These are phyloP conservation scores for Haplosporangium gracile DNA, from an alignment of 192 early-diverging fungal genomes.

Conservation along the genomic window DNA sequence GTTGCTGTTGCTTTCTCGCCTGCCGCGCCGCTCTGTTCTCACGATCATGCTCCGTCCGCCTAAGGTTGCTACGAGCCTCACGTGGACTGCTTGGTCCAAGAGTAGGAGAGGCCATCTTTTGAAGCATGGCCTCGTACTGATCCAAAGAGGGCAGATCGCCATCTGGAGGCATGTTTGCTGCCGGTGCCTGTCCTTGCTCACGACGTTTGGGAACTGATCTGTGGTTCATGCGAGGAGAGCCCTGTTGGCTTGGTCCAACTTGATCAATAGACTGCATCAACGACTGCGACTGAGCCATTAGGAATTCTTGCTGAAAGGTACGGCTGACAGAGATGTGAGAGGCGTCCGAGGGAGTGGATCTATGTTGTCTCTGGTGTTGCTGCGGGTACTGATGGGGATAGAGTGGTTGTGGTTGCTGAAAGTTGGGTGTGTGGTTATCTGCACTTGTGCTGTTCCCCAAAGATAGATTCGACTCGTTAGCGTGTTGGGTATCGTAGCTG, in stretches of 20 bases:
- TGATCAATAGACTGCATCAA: conserved; percentile 30
- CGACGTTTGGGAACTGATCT: conserved; percentile 15
- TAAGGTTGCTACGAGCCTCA: conserved; percentile 7
- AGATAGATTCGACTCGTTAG: not conserved
- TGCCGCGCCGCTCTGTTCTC: conserved; percentile 1
- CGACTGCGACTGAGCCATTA: not conserved
- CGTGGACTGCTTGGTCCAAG: not conserved
- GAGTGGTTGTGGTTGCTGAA: conserved; percentile 4
- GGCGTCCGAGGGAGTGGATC: conserved; percentile 11
- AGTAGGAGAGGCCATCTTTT: conserved; percentile 31
- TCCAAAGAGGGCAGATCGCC: conserved; percentile 32
- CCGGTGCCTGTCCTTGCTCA: conserved; percentile 1
- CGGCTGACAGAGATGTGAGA: conserved; percentile 18
- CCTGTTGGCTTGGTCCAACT: conserved; percentile 5
- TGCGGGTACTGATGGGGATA: conserved; percentile 1
- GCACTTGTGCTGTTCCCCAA: not conserved
- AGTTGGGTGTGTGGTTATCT: not conserved
- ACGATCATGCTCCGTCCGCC: conserved; percentile 23
- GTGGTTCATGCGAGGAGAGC: conserved; percentile 17
- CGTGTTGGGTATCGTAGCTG: not conserved
- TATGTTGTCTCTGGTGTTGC: conserved; percentile 23
- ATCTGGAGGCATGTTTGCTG: not conserved
- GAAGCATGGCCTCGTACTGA: conserved; percentile 51
- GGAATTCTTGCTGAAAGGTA: conserved; percentile 6
- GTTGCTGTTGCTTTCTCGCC: conserved; percentile 15